Conservation (phyloP, 1,139 yeast species). For the Yamadazyma triangularis region DNA sequence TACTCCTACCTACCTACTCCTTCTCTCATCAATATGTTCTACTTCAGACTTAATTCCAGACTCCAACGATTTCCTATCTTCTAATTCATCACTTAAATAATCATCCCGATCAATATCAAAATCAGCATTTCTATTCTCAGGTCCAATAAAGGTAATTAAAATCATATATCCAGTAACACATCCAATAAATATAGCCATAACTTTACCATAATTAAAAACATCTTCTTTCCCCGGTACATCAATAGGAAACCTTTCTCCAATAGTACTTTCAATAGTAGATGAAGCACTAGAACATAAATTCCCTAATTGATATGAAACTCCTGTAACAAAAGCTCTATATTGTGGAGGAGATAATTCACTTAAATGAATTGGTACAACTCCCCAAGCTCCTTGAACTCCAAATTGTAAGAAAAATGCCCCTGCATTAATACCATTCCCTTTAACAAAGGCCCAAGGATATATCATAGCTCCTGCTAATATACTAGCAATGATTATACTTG, state of each 20-base stretch:
- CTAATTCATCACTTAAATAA: too few relatives aligned
- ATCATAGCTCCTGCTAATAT: slow-evolving; percentile 62
- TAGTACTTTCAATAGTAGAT: slow-evolving; percentile 73
- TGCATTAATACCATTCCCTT: slow-evolving; percentile 58
- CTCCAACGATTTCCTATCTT: background rate
- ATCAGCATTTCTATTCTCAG: slow-evolving; percentile 57
- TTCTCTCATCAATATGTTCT: too few relatives aligned
- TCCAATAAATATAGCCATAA: slow-evolving; percentile 81
- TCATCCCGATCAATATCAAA: slow-evolving; percentile 5
- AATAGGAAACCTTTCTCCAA: slow-evolving; percentile 63
- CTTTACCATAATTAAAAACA: slow-evolving; percentile 35
- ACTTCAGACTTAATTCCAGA: too few relatives aligned
- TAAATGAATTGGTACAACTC: slow-evolving; percentile 74
- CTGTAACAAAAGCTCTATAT: slow-evolving; percentile 68
- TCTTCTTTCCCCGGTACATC: slow-evolving; percentile 9
- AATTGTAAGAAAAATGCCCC: slow-evolving; percentile 77
- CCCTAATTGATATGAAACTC: slow-evolving; percentile 79
- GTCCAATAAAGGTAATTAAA: slow-evolving; percentile 61
- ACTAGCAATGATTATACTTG: slow-evolving; percentile 48
- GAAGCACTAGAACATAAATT: slow-evolving; percentile 80
- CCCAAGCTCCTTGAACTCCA: slow-evolving; percentile 88
- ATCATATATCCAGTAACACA: slow-evolving; percentile 66
- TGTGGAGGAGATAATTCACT: slow-evolving; percentile 76
- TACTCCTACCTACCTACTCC: too few relatives aligned
- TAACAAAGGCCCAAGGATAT: slow-evolving; percentile 70